These are phyloP conservation scores for Eucalyptus grandis DNA, from an alignment of 345 rosid species.

Conservation along the genomic window DNA sequence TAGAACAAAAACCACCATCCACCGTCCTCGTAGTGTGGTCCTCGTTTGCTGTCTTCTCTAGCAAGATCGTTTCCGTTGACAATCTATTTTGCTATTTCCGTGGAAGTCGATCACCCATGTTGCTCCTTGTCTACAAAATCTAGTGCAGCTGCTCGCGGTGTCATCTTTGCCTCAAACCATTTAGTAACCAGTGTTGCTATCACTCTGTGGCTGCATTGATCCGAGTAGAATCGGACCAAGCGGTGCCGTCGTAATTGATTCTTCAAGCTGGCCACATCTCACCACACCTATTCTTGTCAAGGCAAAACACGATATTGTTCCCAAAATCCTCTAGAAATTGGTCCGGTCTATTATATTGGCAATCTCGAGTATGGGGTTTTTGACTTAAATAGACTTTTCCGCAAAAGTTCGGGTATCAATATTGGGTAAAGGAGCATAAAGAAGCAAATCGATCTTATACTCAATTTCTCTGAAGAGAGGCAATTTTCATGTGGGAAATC, in stretches of 20 bases:
- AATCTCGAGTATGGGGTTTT: too few species aligned
- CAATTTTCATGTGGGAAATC: too few species aligned
- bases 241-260: background rate
- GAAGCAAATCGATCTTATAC: too few species aligned
- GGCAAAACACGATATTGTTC: too few species aligned
- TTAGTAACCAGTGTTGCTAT: background rate
- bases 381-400: too few species aligned
- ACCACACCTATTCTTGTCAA: background rate
- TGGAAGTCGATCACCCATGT: background rate
- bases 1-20: background rate
- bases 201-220: background rate
- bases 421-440: too few species aligned
- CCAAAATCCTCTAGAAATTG: too few species aligned
- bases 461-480: too few species aligned
- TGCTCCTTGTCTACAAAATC: background rate
- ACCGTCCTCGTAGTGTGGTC: background rate
- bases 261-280: background rate
- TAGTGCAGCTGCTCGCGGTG: background rate
- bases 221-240: background rate
- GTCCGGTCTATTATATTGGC: too few species aligned
- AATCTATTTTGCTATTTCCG: background rate
- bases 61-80: background rate
- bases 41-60: background rate
- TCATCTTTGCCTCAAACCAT: background rate
- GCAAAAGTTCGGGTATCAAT: too few species aligned